phyloP scores from a whole-genome alignment of 305 asterid species.

The Fraxinus velutina region DNA sequence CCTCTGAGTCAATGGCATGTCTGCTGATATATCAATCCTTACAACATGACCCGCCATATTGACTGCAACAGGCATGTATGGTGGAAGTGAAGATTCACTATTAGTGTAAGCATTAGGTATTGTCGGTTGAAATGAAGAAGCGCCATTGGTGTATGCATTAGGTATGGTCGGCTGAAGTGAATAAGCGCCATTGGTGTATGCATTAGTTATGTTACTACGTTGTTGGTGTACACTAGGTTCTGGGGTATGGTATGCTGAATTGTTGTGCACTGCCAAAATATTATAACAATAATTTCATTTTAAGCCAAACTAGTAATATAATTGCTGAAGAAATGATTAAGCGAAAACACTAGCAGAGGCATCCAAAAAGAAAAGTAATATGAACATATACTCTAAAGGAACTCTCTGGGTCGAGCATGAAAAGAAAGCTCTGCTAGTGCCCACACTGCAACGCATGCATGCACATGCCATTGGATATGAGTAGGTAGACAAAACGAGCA shows the following conservation, averaged over 20 bases:
- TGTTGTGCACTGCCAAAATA: conserved; percentile 41
- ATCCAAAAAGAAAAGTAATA: background rate
- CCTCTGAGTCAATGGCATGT: conserved; percentile 48
- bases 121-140: conserved; percentile 42
- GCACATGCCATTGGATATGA: background rate
- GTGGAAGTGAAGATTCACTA: conserved; percentile 4
- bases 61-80: conserved; percentile 39
- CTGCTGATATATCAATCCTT: conserved; percentile 39
- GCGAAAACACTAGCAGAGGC: background rate
- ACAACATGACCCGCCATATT: conserved; percentile 42
- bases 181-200: background rate
- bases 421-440: background rate
- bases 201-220: background rate
- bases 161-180: conserved; percentile 9
- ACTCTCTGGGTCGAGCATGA: background rate
- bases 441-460: background rate
- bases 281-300: conserved; percentile 9
- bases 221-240: conserved; percentile 39
- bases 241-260: conserved; percentile 38
- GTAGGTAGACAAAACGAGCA: background rate
- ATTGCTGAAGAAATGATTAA: conserved; percentile 6
- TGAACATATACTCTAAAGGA: background rate
- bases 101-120: conserved; percentile 31
- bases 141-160: conserved; percentile 45
- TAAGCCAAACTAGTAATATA: background rate